These are phyloP conservation scores for Trichosporon ovoides DNA, from an alignment of 1,284 basidiomycete species.

Conservation along the genomic window DNA sequence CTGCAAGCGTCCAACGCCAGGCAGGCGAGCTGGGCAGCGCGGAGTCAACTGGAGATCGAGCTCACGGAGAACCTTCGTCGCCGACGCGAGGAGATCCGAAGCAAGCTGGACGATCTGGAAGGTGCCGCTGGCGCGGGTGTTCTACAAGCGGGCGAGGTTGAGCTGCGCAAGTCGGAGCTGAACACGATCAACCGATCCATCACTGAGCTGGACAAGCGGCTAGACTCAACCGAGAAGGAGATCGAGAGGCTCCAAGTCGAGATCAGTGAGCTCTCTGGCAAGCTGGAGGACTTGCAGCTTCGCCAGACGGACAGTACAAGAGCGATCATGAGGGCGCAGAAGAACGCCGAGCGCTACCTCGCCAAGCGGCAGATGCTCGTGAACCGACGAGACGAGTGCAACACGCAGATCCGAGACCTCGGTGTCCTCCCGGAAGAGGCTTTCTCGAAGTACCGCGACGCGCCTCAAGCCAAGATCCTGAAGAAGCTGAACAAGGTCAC, in stretches of 20 bases:
- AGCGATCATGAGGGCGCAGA: constrained; percentile 81
- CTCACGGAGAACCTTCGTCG: constrained; percentile 81
- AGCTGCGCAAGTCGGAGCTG: constrained; percentile 64
- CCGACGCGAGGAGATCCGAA: constrained; percentile 67
- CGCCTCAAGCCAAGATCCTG: constrained; percentile 75
- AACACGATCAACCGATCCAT: constrained; percentile 62
- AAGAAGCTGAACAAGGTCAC: constrained; percentile 86
- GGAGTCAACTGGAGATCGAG: constrained; percentile 84
- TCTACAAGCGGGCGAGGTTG: constrained; percentile 58
- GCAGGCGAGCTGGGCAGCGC: constrained; percentile 62
- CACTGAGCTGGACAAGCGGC: constrained; percentile 49
- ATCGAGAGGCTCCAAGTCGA: constrained; percentile 60
- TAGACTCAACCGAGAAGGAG: constrained; percentile 46
- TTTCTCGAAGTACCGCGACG: constrained; percentile 85
- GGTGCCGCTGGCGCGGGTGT: constrained; percentile 59
- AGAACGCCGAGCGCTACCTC: constrained; percentile 88
- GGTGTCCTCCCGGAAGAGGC: constrained; percentile 96
- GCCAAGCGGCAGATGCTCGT: constrained; percentile 81
- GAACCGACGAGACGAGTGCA: constrained; percentile 84
- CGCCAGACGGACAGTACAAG: constrained; percentile 81
- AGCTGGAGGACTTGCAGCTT: constrained; percentile 71
- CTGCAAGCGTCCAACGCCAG: constrained; percentile 64
- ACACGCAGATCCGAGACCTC: constrained; percentile 88
- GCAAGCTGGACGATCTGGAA: constrained; percentile 69
- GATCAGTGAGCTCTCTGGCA: constrained; percentile 61